These are phyloP conservation scores for Gossypium rotundifolium DNA, from an alignment of 345 rosid genomes.

Conservation along the genomic window DNA sequence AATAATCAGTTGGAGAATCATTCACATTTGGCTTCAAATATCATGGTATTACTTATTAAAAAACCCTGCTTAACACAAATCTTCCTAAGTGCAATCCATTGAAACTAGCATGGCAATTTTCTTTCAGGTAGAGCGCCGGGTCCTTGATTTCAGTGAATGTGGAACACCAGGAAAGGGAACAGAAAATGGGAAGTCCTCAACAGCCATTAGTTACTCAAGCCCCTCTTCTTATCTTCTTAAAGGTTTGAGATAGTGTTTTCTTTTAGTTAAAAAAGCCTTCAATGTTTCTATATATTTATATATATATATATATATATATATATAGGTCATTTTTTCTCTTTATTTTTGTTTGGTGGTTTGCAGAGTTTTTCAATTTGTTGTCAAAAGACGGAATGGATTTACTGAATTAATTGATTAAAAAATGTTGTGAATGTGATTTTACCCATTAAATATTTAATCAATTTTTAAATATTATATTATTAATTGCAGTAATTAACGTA, in stretches of 20 bases:
- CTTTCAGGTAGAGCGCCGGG: constrained; percentile 74
- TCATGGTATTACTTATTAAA: constrained; percentile 25
- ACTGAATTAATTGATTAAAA: constrained; percentile 10
- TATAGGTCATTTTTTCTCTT: neutral
- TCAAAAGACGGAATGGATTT: neutral
- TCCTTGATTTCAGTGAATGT: constrained; percentile 90
- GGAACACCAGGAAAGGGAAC: constrained; percentile 64
- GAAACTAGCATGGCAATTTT: neutral
- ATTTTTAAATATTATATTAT: too few species aligned
- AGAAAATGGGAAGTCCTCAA: constrained; percentile 38
- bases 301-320: neutral
- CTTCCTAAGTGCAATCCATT: neutral
- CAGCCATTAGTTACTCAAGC: constrained; percentile 39
- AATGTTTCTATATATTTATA: too few species aligned
- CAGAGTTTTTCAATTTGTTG: constrained; percentile 6
- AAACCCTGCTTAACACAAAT: neutral
- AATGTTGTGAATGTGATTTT: too few species aligned
- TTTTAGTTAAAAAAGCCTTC: constrained; percentile 13
- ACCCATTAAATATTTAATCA: too few species aligned
- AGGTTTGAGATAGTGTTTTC: constrained; percentile 63
- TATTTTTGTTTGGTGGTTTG: neutral
- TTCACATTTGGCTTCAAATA: constrained; percentile 45
- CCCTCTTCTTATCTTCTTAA: constrained; percentile 67
- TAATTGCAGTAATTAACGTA: too few species aligned
- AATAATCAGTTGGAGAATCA: constrained; percentile 31